Evolutionary conservation across 495 filamentous ascomycete genomes (phyloP), one percentile per base, ranked within the genome.

Genomic region (Trichoderma erinaceum): DNA sequence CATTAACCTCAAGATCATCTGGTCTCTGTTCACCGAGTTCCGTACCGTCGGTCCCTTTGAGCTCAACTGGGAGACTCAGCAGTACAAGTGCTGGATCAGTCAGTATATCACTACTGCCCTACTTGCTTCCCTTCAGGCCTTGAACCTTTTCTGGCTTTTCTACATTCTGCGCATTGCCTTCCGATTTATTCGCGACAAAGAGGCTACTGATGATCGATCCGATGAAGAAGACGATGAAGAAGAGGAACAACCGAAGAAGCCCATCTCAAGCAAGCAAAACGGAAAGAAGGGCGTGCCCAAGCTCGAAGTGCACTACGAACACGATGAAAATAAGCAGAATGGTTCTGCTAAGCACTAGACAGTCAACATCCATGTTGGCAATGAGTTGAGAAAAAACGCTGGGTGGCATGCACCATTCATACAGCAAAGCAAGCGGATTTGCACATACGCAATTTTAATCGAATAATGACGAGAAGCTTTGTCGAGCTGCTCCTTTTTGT

Each of bases 91-190:
- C 78, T 82, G 79, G 75, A 80, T 96, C 69, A 84, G 89, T 66
- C 89, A 93, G 71, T 81, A 81, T 71, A 91, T 96, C 73, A 91
- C 90, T 0, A 85, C 90, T 25, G 72, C 72, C 10, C 78, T 96
- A 66, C 85, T 96, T 13, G 86, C 88, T 58, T 84, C 83, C 74
- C 78, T 96, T 68, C 92, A 96, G 77, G 86, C 86, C 6, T 83
- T 96, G 44, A 96, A 96, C 73, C 74, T 96, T 64, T 93, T 96
- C 80, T 96, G 92, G 92, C 79, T 96, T 27, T 94, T 86, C 77
- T 85, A 90, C 76, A 94, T 96, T 69, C 74, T 92, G 38, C 86
- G 88, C 71, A 90, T 96, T 68, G 84, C 90, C 38, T 85, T 85
- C 75, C 75, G 85, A 70, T 78, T 82, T 71, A 77, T 82, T 65